These are phyloP conservation scores for Botrytis medusae DNA, from an alignment of 2,329 filamentous ascomycete genomes.

Conservation along the genomic window DNA sequence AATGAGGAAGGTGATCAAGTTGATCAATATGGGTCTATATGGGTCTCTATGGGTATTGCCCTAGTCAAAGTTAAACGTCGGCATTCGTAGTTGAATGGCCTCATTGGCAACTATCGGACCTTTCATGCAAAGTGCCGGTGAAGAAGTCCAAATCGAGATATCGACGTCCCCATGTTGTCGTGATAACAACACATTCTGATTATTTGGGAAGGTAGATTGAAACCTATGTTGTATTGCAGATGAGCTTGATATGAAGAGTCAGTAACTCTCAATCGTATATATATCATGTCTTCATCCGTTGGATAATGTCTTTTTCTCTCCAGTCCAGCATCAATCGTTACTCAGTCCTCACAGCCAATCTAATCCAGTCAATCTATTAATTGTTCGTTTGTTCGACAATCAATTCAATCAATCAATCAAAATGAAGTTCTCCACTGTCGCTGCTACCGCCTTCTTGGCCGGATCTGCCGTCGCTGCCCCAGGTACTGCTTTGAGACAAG, in stretches of 20 bases:
- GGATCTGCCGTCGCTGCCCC: constrained; percentile 48
- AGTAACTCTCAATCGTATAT: constrained; percentile 14
- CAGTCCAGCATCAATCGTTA: constrained; percentile 19
- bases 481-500: constrained; percentile 44
- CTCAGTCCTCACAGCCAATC: constrained; percentile 11
- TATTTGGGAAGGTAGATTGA: constrained; percentile 20
- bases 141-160: constrained; percentile 16
- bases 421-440: constrained; percentile 51
- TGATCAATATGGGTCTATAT: constrained; percentile 8
- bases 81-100: background rate
- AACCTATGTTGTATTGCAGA: background rate
- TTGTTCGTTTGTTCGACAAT: constrained; percentile 14
- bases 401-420: constrained; percentile 29
- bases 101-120: background rate
- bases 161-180: background rate
- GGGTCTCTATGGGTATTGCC: constrained; percentile 2
- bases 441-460: constrained; percentile 43
- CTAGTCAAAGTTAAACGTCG: constrained; percentile 3
- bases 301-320: constrained; percentile 8
- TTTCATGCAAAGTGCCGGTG: constrained; percentile 11
- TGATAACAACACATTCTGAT: constrained; percentile 10
- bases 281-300: constrained; percentile 11
- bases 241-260: background rate
- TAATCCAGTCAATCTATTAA: constrained; percentile 13
- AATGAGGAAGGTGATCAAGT: constrained; percentile 19